A percentile compares a stretch with the other conserved stretches of the same genome.
Evolutionary conservation across 140 eudicot species (phyloP).

Genomic region (Erigeron philadelphicus): DNA sequence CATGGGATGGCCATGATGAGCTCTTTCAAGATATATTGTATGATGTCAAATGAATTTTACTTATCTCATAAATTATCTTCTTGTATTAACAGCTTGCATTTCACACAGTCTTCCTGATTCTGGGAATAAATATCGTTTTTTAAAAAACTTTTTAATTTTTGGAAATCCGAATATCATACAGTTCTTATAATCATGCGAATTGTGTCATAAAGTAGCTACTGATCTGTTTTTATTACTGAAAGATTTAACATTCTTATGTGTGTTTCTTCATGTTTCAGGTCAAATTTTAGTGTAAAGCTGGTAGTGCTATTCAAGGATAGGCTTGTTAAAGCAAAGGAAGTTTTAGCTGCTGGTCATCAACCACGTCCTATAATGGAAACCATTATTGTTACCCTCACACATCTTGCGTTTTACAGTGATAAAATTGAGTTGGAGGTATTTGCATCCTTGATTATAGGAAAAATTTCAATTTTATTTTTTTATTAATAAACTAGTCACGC

Average conservation of each 20-base stretch:
- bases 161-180: neutral
- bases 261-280: constrained; percentile 44
- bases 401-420: constrained; percentile 76
- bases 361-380: constrained; percentile 74
- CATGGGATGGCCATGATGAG: constrained; percentile 96
- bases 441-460: neutral
- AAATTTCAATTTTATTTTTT: neutral
- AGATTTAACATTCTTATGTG: constrained; percentile 3
- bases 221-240: neutral
- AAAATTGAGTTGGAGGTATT: constrained; percentile 82
- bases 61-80: constrained; percentile 3
- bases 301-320: constrained; percentile 48
- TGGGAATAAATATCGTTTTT: neutral
- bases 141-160: neutral
- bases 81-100: constrained; percentile 13
- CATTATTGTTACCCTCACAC: constrained; percentile 66
- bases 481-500: neutral
- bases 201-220: constrained; percentile 15
- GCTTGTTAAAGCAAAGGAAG: constrained; percentile 60
- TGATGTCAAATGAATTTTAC: constrained; percentile 17
- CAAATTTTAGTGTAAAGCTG: constrained; percentile 68
- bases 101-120: neutral
- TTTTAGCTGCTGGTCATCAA: constrained; percentile 73
- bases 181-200: constrained; percentile 11
- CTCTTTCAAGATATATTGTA: constrained; percentile 88